A percentile compares a stretch with the other conserved stretches of the same genome.
Conservation (phyloP, 2,329 filamentous ascomycete species). For the Harringtonia aguacate region DNA sequence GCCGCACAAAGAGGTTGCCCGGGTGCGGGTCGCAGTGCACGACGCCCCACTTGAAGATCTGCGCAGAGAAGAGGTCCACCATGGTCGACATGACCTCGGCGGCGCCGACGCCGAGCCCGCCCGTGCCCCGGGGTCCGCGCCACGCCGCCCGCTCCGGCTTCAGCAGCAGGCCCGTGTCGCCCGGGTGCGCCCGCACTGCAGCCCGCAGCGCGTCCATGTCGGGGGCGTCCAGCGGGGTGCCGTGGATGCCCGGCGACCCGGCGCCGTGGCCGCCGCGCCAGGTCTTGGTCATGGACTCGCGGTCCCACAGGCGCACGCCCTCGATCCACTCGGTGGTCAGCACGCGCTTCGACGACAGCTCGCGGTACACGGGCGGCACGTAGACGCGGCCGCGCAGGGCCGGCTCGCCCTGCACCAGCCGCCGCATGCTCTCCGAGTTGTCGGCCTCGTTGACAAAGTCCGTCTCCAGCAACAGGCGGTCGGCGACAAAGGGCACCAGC, state of each 20-base stretch:
- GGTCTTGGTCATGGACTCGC: slow-evolving; percentile 61
- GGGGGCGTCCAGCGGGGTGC: slow-evolving; percentile 45
- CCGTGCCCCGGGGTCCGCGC: slow-evolving; percentile 60
- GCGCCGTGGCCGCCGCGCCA: slow-evolving; percentile 71
- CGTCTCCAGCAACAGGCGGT: slow-evolving; percentile 85
- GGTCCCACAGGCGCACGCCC: slow-evolving; percentile 86
- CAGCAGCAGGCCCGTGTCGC: slow-evolving; percentile 50
- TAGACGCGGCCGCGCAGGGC: slow-evolving; percentile 73
- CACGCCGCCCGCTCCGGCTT: slow-evolving; percentile 76
- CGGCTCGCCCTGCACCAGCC: slow-evolving; percentile 64
- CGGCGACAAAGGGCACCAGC: slow-evolving; percentile 84
- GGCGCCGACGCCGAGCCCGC: slow-evolving; percentile 72
- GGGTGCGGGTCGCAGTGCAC: slow-evolving; percentile 97
- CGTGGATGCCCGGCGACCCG: slow-evolving; percentile 69
- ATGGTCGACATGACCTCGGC: slow-evolving; percentile 94
- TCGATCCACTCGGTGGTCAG: slow-evolving; percentile 98
- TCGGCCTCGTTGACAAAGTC: slow-evolving; percentile 88
- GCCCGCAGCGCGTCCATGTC: slow-evolving; percentile 34
- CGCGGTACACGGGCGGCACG: slow-evolving; percentile 73
- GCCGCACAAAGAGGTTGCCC: slow-evolving; percentile 91
- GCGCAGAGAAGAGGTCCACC: slow-evolving; percentile 90
- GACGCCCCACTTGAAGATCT: slow-evolving; percentile 95
- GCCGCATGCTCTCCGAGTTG: slow-evolving; percentile 77
- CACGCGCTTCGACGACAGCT: slow-evolving; percentile 71
- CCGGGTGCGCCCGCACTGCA: slow-evolving; percentile 38